Percentiles rank a stretch among this genome's conserved stretches.
Conservation (phyloP, 495 filamentous ascomycete genomes). For the Choiromyces venosus region DNA sequence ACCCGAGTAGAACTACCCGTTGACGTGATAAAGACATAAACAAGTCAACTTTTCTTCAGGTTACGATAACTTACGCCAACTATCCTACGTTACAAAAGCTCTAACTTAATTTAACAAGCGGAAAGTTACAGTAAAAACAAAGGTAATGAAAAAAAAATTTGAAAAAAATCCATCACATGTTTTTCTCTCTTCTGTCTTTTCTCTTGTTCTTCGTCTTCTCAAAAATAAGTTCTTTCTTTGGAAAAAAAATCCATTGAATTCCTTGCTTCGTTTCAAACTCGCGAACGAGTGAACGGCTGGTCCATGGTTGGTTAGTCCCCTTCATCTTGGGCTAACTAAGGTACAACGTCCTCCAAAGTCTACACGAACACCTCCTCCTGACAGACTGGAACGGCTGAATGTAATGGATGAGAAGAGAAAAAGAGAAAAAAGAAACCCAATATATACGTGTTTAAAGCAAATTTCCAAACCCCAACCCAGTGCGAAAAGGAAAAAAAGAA, state of each 20-base stretch:
- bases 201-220: too few species aligned
- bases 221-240: too few species aligned
- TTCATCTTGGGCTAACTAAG: background rate
- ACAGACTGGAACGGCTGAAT: background rate
- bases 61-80: too few species aligned
- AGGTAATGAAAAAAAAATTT: background rate
- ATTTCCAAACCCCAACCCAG: slow-evolving; percentile 2
- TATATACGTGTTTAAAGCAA: background rate
- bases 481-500: background rate
- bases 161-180: background rate
- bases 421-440: background rate
- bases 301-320: background rate
- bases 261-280: slow-evolving; percentile 2
- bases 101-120: background rate
- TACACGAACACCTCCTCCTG: background rate
- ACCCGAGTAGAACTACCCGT: too few species aligned
- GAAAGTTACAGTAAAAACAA: too few species aligned
- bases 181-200: background rate
- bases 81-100: too few species aligned
- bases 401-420: background rate
- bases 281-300: background rate
- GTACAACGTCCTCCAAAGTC: background rate
- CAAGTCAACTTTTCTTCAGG: background rate
- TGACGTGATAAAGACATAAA: background rate
- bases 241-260: slow-evolving; percentile 1